phyloP scores from a whole-genome alignment of 805 yeast genomes.

The Wickerhamomyces alni region DNA sequence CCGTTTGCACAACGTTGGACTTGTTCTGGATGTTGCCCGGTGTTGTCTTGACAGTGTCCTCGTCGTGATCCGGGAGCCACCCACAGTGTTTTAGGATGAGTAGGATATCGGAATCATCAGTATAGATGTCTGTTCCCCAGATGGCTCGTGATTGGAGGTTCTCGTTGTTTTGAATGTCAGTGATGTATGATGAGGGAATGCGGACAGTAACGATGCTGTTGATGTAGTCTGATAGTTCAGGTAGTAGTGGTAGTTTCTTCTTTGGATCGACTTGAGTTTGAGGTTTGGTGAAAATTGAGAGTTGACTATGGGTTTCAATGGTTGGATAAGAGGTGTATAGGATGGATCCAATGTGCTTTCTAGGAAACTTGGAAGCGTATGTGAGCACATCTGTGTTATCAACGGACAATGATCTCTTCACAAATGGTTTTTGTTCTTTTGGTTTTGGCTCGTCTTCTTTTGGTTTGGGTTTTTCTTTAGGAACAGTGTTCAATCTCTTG shows the following conservation, averaged over 20 bases:
- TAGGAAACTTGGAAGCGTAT: slow-evolving; percentile 35
- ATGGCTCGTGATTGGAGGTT: slow-evolving; percentile 31
- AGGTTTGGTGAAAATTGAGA: slow-evolving; percentile 8
- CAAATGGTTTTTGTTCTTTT: slow-evolving; percentile 10
- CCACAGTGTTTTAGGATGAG: slow-evolving; percentile 75
- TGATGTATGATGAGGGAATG: slow-evolving; percentile 21
- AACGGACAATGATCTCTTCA: slow-evolving; percentile 24
- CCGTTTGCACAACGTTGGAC: slow-evolving; percentile 25
- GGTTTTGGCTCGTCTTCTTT: not conserved
- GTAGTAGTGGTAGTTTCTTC: slow-evolving; percentile 22
- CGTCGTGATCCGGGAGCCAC: slow-evolving; percentile 32
- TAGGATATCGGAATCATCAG: slow-evolving; percentile 88
- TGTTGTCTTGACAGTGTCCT: slow-evolving; percentile 23
- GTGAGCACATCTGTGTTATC: slow-evolving; percentile 34
- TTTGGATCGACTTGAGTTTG: slow-evolving; percentile 1
- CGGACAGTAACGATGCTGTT: slow-evolving; percentile 31
- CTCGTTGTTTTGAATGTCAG: slow-evolving; percentile 19
- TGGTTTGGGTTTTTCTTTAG: slow-evolving; percentile 4
- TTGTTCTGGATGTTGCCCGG: slow-evolving; percentile 34
- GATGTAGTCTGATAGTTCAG: slow-evolving; percentile 32
- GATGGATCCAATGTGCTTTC: slow-evolving; percentile 46
- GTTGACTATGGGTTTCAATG: slow-evolving; percentile 27
- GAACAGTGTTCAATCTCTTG: slow-evolving; percentile 22
- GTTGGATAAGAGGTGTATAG: slow-evolving; percentile 56
- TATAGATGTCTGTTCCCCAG: slow-evolving; percentile 93